Percentiles rank a stretch among this genome's conserved stretches.
Evolutionary conservation across 257 asterid species (phyloP).

Genomic region (Marsdenia floribunda): DNA sequence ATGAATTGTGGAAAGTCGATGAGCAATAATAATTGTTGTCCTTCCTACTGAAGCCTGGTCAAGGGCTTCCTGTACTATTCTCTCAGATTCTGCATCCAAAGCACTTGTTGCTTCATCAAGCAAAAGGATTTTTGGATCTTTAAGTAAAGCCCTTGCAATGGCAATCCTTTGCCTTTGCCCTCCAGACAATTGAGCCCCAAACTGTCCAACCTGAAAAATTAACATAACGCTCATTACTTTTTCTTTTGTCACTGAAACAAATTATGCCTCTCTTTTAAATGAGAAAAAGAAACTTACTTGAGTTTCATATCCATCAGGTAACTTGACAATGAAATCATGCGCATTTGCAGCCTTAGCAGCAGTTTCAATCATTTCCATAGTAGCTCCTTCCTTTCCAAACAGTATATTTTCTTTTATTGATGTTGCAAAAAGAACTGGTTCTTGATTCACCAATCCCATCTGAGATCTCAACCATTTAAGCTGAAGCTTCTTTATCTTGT

Average conservation of each 20-base stretch:
- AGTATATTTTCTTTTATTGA: conserved; percentile 60
- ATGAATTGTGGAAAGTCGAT: conserved; percentile 57
- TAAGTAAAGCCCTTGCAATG: conserved; percentile 65
- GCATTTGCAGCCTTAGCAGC: conserved; percentile 74
- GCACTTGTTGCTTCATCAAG: conserved; percentile 91
- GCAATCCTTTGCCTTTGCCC: conserved; percentile 83
- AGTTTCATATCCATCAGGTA: conserved; percentile 64
- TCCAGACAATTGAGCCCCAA: conserved; percentile 64
- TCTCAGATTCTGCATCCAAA: conserved; percentile 66
- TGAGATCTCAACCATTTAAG: conserved; percentile 73
- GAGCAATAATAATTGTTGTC: conserved; percentile 65
- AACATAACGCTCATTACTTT: conserved; percentile 3
- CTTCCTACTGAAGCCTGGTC: conserved; percentile 56
- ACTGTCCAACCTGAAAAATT: conserved; percentile 64
- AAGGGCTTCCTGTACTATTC: conserved; percentile 59
- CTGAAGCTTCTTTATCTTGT: conserved; percentile 39
- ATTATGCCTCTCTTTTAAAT: not conserved
- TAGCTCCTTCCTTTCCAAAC: conserved; percentile 65
- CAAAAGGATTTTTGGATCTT: conserved; percentile 57
- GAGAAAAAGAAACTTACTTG: conserved; percentile 31
- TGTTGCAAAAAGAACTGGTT: conserved; percentile 68
- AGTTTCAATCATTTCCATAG: conserved; percentile 38
- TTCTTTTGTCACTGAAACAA: not conserved
- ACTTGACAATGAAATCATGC: conserved; percentile 51
- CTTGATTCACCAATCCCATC: conserved; percentile 74